Conservation (phyloP, 306 rosid genomes). For the Nissolia schottii region DNA sequence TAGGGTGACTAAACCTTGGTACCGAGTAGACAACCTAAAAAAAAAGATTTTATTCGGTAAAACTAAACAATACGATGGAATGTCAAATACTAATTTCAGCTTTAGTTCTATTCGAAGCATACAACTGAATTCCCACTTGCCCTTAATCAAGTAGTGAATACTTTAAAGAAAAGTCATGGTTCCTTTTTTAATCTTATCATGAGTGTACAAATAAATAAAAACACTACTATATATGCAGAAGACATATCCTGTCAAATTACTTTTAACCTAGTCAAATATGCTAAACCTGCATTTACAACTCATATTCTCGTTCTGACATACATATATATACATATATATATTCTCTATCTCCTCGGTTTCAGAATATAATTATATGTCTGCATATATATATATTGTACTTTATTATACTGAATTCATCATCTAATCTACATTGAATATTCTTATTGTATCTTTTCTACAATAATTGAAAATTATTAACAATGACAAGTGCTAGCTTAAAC, state of each 20-base stretch:
- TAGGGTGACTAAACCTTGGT: no score
- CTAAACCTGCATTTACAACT: not conserved
- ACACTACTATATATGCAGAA: not conserved
- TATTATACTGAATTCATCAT: slow-evolving; percentile 10
- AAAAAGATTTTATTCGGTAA: not conserved
- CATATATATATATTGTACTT: not conserved
- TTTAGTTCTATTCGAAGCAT: not conserved
- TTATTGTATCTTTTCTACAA: not conserved
- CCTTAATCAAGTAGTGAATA: not conserved
- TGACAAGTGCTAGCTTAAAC: slow-evolving; percentile 26
- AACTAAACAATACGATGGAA: not conserved
- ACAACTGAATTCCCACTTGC: not conserved
- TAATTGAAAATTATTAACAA: not conserved
- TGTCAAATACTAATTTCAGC: not conserved
- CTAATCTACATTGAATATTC: slow-evolving; percentile 28
- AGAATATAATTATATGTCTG: not conserved
- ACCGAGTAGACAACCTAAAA: no score
- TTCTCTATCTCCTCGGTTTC: not conserved
- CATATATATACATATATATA: no score
- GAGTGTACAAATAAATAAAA: not conserved
- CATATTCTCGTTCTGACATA: not conserved
- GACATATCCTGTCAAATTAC: not conserved
- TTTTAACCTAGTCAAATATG: slow-evolving; percentile 15
- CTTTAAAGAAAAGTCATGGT: not conserved
- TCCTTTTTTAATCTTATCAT: not conserved